Evolutionary conservation across 306 rosid species (phyloP).

Genomic region (Acacia acuminata): DNA sequence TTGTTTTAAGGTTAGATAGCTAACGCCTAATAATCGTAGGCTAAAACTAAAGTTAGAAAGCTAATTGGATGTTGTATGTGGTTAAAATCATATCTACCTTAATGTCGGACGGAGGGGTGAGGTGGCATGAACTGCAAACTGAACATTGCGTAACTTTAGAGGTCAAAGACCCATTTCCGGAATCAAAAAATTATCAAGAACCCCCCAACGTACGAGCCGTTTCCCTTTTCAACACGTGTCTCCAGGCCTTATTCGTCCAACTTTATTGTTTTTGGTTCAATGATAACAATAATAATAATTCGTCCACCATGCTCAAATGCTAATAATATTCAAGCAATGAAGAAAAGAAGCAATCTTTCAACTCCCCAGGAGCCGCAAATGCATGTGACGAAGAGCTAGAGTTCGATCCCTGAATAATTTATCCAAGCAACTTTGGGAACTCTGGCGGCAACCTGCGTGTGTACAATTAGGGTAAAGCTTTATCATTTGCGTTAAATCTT

Average conservation of each 20-base stretch:
- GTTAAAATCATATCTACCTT: no score
- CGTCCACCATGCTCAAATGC: neutral
- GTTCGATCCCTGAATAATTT: neutral
- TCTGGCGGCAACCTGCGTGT: slow-evolving; percentile 52
- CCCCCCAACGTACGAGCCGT: neutral
- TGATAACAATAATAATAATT: neutral
- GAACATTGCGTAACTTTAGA: neutral
- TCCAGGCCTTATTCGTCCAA: neutral
- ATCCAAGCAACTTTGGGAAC: slow-evolving; percentile 34
- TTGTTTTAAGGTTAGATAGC: neutral
- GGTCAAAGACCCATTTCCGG: neutral
- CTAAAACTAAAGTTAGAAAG: no score
- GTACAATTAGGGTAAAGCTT: slow-evolving; percentile 46
- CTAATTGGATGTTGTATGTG: neutral
- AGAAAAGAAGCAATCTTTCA: neutral
- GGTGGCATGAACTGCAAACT: neutral
- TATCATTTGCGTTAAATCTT: slow-evolving; percentile 20
- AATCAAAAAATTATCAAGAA: neutral
- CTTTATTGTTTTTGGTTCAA: neutral
- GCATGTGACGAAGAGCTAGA: neutral
- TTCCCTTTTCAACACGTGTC: neutral
- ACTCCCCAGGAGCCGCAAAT: neutral
- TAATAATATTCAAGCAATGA: neutral
- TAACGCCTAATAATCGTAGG: no score
- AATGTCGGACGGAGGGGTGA: no score